Base-by-base conservation (phyloP, 2,329 filamentous ascomycete genomes). In the Camptophora hylomeconis region DNA sequence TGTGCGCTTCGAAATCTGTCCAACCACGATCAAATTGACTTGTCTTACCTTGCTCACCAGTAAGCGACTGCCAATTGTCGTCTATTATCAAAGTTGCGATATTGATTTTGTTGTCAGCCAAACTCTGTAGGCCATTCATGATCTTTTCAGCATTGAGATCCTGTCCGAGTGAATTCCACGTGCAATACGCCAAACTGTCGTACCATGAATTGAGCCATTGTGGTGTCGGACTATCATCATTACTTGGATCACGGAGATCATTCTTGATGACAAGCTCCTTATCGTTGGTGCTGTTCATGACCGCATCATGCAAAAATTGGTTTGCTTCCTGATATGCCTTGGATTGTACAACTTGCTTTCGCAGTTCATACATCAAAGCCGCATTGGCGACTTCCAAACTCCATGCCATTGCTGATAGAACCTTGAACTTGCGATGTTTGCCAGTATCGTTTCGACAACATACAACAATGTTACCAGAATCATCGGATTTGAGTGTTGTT, bases 151-250 rank as follows among this genome's bases (percentile, higher is more conserved):
- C 80, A 0, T 76, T 89, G 18, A 98, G 62, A 24, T 75, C 61
- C 45, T 92, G 82, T 0, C 89, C 89, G 0, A 98, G 63, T 0
- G 75, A 80, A 48, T 95, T 98, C 89, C 89, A 98, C 1, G 89
- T 98, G 51, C 89, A 98, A 49, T 89, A 98, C 1, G 84, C 81
- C 20, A 98, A 60, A 0, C 84, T 83, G 51, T 95, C 89, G 48
- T 86, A 86, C 84, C 86, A 94, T 35, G 80, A 73, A 39, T 89
- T 74, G 26, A 81, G 58, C 83, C 83, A 93, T 48, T 61, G 54
- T 8, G 46, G 43, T 9, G 27, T 31, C 5, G 37, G 18, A 5
- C n/a, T 20, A 17, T 34, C 16, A 22, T 41, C 25, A n/a, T 73
- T 54, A 5, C 64, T 56, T 30, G 65, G 63, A 18, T 75, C 54